A percentile compares a stretch with the other conserved stretches of the same genome.
Conservation (phyloP, 2,329 filamentous ascomycete genomes). For the Aspergillus sojae region DNA sequence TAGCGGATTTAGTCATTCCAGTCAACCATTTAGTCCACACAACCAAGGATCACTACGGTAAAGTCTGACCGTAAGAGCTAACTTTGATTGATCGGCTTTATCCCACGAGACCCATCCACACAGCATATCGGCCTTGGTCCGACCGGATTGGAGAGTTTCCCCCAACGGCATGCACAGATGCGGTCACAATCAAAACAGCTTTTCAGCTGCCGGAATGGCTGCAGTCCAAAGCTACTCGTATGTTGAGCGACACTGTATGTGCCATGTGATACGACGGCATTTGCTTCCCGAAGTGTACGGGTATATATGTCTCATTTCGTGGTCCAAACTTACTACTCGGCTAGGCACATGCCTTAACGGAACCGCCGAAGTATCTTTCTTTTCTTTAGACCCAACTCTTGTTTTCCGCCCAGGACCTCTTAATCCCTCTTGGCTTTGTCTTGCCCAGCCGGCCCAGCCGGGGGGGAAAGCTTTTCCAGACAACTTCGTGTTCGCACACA, state of each 20-base stretch:
- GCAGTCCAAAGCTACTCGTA: no score
- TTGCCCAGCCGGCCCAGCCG: neutral
- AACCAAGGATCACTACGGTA: neutral
- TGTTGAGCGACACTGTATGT: neutral
- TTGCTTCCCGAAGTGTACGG: neutral
- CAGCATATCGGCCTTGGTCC: neutral
- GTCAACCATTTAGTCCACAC: neutral
- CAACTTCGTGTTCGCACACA: neutral
- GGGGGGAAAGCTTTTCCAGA: neutral
- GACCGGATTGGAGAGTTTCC: neutral
- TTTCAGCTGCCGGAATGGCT: neutral
- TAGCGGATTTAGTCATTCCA: neutral
- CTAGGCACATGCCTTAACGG: neutral
- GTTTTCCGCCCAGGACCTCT: neutral
- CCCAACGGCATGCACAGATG: neutral
- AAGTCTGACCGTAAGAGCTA: neutral
- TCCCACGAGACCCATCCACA: conserved; percentile 2
- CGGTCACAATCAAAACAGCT: neutral
- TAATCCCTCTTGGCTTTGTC: neutral
- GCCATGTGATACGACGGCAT: conserved; percentile 1
- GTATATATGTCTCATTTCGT: neutral
- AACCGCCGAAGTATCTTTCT: no score
- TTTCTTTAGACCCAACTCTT: neutral
- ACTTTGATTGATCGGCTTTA: neutral
- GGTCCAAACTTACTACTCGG: neutral